Evolutionary conservation across 148 eudicot genomes (phyloP).

Genomic region (Vaccinium myrtillus): DNA sequence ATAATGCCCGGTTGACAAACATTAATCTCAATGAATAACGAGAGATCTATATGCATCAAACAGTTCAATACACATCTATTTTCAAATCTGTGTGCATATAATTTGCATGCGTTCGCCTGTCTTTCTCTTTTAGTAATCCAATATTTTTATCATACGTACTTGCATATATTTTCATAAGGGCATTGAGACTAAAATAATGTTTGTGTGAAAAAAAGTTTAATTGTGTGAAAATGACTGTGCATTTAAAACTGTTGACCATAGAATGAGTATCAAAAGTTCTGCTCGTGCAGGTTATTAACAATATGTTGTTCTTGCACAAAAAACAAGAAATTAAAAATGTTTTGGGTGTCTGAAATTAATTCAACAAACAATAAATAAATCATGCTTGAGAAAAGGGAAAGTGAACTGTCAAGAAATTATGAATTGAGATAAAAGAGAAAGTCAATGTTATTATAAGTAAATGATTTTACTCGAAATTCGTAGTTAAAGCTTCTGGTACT

Average conservation of each 20-base stretch:
- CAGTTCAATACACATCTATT: not conserved
- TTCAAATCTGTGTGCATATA: too few species aligned
- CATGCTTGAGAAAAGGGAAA: slow-evolving; percentile 5
- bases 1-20: not conserved
- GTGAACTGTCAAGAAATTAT: not conserved
- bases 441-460: not conserved
- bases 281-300: not conserved
- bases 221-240: too few species aligned
- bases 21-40: too few species aligned
- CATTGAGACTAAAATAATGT: too few species aligned
- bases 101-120: too few species aligned
- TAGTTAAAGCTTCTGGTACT: not conserved
- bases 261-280: not conserved
- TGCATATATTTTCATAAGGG: too few species aligned
- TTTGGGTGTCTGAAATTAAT: not conserved
- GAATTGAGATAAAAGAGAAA: not conserved
- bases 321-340: not conserved
- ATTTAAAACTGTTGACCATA: too few species aligned
- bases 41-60: too few species aligned
- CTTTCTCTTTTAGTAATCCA: too few species aligned
- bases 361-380: not conserved
- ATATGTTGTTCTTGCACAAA: not conserved
- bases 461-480: slow-evolving; percentile 1
- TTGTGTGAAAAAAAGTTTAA: too few species aligned
- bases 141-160: too few species aligned